phyloP scores from a whole-genome alignment of 2,329 filamentous ascomycete genomes.

The Colletotrichum sp. region DNA sequence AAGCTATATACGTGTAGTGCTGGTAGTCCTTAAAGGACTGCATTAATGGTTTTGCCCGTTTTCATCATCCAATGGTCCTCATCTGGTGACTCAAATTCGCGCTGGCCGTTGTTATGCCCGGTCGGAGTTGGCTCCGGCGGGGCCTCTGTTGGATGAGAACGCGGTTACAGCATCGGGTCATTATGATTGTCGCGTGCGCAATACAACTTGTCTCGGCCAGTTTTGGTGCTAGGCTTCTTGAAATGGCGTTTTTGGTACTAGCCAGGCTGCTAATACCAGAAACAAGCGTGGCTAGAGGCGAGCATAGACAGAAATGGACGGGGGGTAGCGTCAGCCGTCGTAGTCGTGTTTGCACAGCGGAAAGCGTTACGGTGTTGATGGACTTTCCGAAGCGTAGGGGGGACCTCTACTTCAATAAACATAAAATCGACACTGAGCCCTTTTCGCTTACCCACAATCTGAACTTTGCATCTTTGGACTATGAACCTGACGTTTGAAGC shows the following conservation, averaged over 20 bases:
- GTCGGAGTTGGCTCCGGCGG: not conserved
- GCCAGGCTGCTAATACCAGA: no score
- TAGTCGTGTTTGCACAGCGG: accelerated
- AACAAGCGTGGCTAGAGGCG: no score
- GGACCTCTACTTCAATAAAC: no score
- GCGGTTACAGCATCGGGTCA: not conserved
- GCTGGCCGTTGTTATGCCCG: accelerated
- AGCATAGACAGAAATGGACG: no score
- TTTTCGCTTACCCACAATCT: no score
- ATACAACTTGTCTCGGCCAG: not conserved
- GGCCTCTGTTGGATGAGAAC: not conserved
- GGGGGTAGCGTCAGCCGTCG: not conserved
- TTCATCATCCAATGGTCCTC: not conserved
- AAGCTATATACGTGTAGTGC: conserved; percentile 40
- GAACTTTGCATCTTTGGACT: not conserved
- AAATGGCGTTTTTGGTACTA: not conserved
- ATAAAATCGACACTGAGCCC: no score
- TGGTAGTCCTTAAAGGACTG: conserved; percentile 31
- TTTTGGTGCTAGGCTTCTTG: not conserved
- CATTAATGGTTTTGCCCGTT: conserved; percentile 21
- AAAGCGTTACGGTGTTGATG: not conserved
- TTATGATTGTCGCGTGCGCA: not conserved
- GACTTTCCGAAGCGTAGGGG: not conserved
- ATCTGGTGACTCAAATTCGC: accelerated
- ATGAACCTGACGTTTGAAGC: not conserved